Evolutionary conservation across 176 grass and related monocot species (phyloP), one percentile per base, ranked within the genome.

Genomic region (Zoysia pacifica): DNA sequence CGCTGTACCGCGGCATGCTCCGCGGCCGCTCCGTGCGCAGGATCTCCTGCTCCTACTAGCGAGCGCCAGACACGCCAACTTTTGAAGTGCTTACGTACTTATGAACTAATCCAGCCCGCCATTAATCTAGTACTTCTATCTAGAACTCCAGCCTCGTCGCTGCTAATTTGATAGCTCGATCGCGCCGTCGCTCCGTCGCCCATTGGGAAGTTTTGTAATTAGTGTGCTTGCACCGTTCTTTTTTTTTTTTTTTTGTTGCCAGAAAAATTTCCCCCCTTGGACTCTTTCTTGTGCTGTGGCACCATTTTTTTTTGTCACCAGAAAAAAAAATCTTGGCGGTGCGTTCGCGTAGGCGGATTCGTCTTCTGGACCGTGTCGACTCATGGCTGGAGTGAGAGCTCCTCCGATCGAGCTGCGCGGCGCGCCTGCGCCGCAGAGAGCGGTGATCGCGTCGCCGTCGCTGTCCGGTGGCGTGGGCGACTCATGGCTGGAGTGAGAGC

Each of bases 1-100:
- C 91, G 79, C 87, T 97, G 52, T 97, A 94, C 85, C 88, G 88
- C 16, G 91, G 91, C 78, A 97, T 97, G 70, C 89, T 97, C 64
- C 94, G 89, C 40, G 87, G 77, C 69, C 89, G 94, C 62, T 62
- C 62, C 78, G 83, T 93, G 72, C 91, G 91, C 75, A 86, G 94
- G 69, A 38, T 87, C 73, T 39, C 94, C 69, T 97, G 75, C 67
- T 86, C 86, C 73, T 93, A 97, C 67, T 97, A 83, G 88, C 37
- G 45, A 9, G 18, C 76, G 59, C 20, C 59, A 28, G 58, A n/a
- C n/a, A 28, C 7, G 10, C 19, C 6, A 61, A 28, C 28, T 28
- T 28, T 28, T 28, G 28, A 28, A 28, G 28, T 28, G 45, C 94
- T 70, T 94, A 67, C 70, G 28, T 85, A 84, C 75, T 93, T 47